Evolutionary conservation across 176 grass and related monocot genomes (phyloP), one percentile per base, ranked within the genome.

Genomic region (Oryza meridionalis): DNA sequence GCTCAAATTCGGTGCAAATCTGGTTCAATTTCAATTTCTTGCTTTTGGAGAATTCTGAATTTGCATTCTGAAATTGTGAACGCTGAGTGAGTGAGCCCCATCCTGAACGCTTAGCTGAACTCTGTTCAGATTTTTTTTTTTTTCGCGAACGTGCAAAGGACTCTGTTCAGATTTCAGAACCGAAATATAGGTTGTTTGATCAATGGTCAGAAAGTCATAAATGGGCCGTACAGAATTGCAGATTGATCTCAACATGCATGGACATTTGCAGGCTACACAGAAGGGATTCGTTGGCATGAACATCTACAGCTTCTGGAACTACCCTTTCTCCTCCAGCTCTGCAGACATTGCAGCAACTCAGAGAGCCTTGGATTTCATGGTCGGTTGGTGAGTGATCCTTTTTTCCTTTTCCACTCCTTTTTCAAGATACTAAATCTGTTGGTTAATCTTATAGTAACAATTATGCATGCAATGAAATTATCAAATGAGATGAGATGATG

Each of bases 301-400:
- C 19, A 5, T 94, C 31, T 97, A 97, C 90, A 87, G 80, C 70
- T 87, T 81, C 82, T 97, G 94, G 94, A 69, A 35, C 55, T 97
- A 97, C 76, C 88, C 94, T 0, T 90, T 85, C 82, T 72, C 90
- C 0, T 5, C 45, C 24, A 84, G 58, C 64, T 24, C 70, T 5
- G 80, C 79, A n/a, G 94, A 97, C 43, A 33, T 90, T 3, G 29
- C 27, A 49, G 92, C 94, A 11, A 55, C 92, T 7, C 85, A 90
- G 85, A 92, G 94, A 81, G 21, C 84, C 4, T 3, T 88, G 12
- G 92, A 94, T 58, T 97, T 94, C 81, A 80, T 67, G 65, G 44
- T 94, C 1, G 92, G 94, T 49, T 97, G 92, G 94, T 94, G 61
- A 69, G 73, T 85, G 24, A 33, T 40, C 38, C 35, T 37, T 37